Base-by-base conservation (phyloP, 2,329 filamentous ascomycete genomes). In the Aspergillus phoenicis region DNA sequence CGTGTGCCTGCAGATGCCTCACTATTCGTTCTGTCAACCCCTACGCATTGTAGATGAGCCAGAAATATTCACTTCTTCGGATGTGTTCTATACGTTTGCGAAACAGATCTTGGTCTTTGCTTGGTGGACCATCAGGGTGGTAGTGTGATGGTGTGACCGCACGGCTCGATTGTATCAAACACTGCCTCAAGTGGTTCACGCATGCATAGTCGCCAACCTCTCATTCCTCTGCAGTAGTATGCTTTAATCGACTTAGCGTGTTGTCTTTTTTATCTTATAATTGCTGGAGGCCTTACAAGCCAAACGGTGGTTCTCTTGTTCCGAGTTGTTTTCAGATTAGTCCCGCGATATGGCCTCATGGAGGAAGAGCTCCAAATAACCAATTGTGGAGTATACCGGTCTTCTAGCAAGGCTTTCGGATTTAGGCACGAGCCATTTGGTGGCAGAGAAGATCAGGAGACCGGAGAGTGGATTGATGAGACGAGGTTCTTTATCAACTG, bases 1-100 rank as follows among this genome's bases (percentile, higher is more conserved):
- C 64, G 1, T 26, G 57, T 8, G 17, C 15, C 45, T 59, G 11
- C 64, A 82, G 79, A 65, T 82, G 80, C 68, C 72, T 82, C 58
- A 82, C 81, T 41, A 82, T 83, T 66, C 79, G 81, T 48, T 82
- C 81, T 24, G 77, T 82, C 69, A 83, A 83, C 68, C 81, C 81
- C 51, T 83, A 81, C 68, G 80, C 81, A 61, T 71, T 83, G 67
- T 83, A 74, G 70, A 65, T 62, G 60, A 54, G 20, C 39, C 53
- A 20, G 51, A 57, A 39, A 56, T 28, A 57, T 62, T 64, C 56
- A 59, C 65, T 65, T 63, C 62, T 60, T 64, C 62, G 61, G 59
- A 65, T 67, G 69, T 70, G 66, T 59, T 69, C 48, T 66, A 64
- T 66, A 69, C 69, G 66, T 61, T 68, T 69, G 70, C 63, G 63